These are phyloP conservation scores for Geotrichum bryndzae DNA, from an alignment of 1,139 yeast species.

Conservation along the genomic window DNA sequence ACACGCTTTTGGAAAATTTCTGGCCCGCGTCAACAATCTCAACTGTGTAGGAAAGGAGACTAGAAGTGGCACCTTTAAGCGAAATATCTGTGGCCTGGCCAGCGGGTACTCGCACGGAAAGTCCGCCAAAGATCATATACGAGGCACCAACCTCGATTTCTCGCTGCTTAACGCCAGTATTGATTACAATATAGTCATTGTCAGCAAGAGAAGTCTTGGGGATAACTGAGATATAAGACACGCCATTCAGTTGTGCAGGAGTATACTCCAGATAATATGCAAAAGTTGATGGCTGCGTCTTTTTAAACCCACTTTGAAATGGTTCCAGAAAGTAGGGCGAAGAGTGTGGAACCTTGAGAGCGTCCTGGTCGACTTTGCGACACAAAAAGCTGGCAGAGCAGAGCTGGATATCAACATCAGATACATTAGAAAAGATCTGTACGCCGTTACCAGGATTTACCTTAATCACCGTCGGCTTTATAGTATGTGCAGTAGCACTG, in stretches of 20 bases:
- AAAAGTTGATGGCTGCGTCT: constrained; percentile 4
- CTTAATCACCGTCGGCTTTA: neutral
- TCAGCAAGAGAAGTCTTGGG: neutral
- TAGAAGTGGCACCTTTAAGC: constrained; percentile 51
- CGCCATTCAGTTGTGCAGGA: neutral
- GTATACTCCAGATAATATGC: constrained; percentile 11
- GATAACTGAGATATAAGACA: neutral
- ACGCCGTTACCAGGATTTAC: neutral
- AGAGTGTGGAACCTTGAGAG: constrained; percentile 10
- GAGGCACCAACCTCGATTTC: constrained; percentile 11
- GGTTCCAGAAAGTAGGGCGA: constrained; percentile 4
- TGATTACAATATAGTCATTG: constrained; percentile 31
- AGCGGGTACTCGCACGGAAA: constrained; percentile 23
- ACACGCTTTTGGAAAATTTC: constrained; percentile 23
- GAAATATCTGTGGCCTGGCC: constrained; percentile 44
- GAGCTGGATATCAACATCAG: constrained; percentile 3
- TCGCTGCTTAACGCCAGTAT: constrained; percentile 26
- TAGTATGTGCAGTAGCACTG: neutral
- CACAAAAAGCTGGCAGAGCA: constrained; percentile 5
- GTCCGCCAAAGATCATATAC: constrained; percentile 10
- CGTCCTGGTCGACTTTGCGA: constrained; percentile 1
- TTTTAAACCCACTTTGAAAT: constrained; percentile 7
- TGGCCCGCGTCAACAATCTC: constrained; percentile 17
- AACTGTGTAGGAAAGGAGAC: constrained; percentile 50
- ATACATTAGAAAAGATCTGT: neutral